Evolutionary conservation across 1,284 basidiomycete genomes (phyloP).

Genomic region (Trametes polyzona): DNA sequence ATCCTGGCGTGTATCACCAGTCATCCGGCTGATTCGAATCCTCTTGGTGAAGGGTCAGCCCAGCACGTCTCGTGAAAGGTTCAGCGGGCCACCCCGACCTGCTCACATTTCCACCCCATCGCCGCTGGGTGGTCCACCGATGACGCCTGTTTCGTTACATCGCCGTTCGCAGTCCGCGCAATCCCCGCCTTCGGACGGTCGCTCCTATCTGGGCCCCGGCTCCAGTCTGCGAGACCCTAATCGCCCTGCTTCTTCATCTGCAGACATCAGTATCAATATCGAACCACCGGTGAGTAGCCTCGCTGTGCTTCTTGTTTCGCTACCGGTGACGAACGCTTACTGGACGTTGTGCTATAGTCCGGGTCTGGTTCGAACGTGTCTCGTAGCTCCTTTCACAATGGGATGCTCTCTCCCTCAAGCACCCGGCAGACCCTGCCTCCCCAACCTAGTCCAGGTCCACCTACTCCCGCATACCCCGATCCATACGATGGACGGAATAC

Average conservation of each 20-base stretch:
- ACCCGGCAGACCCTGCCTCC: conserved; percentile 15
- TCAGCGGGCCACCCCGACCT: conserved; percentile 16
- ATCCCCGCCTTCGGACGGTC: conserved; percentile 22
- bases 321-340: conserved; percentile 1
- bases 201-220: conserved; percentile 13
- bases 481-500: conserved; percentile 1
- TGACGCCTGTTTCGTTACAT: conserved; percentile 19
- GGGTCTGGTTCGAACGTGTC: conserved; percentile 27
- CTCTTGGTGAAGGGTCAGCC: conserved; percentile 12
- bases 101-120: conserved; percentile 19
- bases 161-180: conserved; percentile 27
- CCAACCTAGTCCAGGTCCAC: conserved; percentile 14
- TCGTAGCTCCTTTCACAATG: conserved; percentile 14
- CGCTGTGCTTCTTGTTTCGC: background rate
- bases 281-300: conserved; percentile 30
- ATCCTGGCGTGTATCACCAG: background rate
- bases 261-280: conserved; percentile 26
- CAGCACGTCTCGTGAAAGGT: conserved; percentile 16
- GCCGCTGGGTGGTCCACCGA: conserved; percentile 18
- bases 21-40: background rate
- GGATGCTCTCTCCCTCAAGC: conserved; percentile 28
- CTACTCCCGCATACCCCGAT: conserved; percentile 9
- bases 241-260: conserved; percentile 22
- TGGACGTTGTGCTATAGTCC: conserved; percentile 21
- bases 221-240: conserved; percentile 10